Evolutionary conservation across 257 asterid genomes (phyloP).

Genomic region (Solanum chilense): DNA sequence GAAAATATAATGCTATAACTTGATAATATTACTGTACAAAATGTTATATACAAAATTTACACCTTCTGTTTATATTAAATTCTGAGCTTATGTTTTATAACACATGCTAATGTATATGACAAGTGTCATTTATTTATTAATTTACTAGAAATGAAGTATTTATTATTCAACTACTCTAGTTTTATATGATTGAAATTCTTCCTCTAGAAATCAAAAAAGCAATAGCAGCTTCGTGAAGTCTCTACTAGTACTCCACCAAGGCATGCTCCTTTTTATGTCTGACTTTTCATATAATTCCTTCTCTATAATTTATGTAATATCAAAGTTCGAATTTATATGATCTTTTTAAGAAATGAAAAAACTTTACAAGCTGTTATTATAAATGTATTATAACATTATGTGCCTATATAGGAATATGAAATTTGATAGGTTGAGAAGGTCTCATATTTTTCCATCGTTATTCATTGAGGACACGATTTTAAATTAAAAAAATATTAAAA

Average conservation of each 20-base stretch:
- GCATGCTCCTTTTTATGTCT: neutral
- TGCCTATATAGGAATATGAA: neutral
- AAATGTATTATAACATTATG: neutral
- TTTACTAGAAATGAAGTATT: neutral
- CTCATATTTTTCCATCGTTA: too few species aligned
- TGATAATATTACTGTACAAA: too few species aligned
- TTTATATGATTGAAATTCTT: neutral
- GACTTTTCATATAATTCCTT: neutral
- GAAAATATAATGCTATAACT: too few species aligned
- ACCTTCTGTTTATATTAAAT: too few species aligned
- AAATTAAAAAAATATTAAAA: too few species aligned
- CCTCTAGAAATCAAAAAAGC: neutral
- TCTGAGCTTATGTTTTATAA: too few species aligned
- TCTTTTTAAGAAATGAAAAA: too few species aligned
- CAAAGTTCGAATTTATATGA: neutral
- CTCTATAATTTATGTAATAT: neutral
- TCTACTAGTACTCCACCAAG: neutral
- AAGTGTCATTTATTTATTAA: neutral
- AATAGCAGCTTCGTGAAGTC: neutral
- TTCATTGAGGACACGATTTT: too few species aligned
- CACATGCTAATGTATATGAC: neutral
- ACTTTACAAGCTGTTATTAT: neutral
- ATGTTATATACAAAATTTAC: too few species aligned
- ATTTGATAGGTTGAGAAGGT: neutral
- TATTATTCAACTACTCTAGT: neutral